Evolutionary conservation across 2,329 filamentous ascomycete species (phyloP).

Genomic region (Chaetoscypha palmicola): DNA sequence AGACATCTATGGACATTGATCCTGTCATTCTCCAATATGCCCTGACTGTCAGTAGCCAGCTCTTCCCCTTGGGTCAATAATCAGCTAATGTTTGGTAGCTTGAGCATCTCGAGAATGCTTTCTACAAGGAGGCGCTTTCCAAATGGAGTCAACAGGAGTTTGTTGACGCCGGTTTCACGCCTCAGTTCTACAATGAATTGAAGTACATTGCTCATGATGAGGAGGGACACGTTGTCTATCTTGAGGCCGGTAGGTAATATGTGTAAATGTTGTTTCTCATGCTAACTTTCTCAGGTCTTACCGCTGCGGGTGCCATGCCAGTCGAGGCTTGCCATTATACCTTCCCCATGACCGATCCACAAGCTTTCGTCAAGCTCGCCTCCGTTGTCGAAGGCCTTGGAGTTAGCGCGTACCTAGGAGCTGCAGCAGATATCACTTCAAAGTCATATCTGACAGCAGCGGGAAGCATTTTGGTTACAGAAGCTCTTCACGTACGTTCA

Average conservation of each 20-base stretch:
- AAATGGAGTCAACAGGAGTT: slow-evolving; percentile 50
- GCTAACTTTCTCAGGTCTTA: slow-evolving; percentile 30
- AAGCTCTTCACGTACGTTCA: slow-evolving; percentile 52
- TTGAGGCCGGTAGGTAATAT: slow-evolving; percentile 33
- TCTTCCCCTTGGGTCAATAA: too few species aligned
- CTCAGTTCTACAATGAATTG: slow-evolving; percentile 50
- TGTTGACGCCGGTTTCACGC: slow-evolving; percentile 42
- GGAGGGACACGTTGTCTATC: slow-evolving; percentile 48
- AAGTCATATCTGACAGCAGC: slow-evolving; percentile 54
- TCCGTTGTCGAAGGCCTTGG: slow-evolving; percentile 51
- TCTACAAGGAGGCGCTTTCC: slow-evolving; percentile 54
- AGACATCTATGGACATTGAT: slow-evolving; percentile 20
- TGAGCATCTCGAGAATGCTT: slow-evolving; percentile 54
- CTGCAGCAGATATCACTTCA: slow-evolving; percentile 50
- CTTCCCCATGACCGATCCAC: slow-evolving; percentile 43
- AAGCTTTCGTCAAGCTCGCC: slow-evolving; percentile 46
- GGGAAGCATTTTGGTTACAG: slow-evolving; percentile 57
- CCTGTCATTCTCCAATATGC: slow-evolving; percentile 40
- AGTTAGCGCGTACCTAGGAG: slow-evolving; percentile 55
- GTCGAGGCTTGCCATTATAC: slow-evolving; percentile 49
- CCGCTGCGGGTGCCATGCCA: slow-evolving; percentile 42
- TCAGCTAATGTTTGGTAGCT: slow-evolving; percentile 28
- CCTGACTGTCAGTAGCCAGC: slow-evolving; percentile 29
- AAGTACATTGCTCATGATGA: slow-evolving; percentile 52
- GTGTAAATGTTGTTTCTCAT: neutral